Evolutionary conservation across 208 protist species (phyloP).

Genomic region (Leishmania arabica): DNA sequence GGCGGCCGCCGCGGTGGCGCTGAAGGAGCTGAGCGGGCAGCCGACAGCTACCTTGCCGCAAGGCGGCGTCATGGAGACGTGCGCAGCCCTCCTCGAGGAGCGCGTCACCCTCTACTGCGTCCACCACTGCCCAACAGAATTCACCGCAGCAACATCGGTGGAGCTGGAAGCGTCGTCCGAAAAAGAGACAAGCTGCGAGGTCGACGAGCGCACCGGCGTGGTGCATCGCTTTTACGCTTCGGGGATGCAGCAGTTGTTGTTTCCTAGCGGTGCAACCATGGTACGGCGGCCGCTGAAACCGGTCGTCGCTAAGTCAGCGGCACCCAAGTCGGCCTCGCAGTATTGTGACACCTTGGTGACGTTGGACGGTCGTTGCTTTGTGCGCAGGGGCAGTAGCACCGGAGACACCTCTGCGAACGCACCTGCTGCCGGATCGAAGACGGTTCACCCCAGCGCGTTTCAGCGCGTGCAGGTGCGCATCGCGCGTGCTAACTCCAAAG

Average conservation of each 20-base stretch:
- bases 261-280: conserved; percentile 67
- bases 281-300: conserved; percentile 39
- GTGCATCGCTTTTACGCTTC: conserved; percentile 74
- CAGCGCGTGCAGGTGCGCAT: conserved; percentile 12
- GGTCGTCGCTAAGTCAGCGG: neutral
- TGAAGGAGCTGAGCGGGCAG: conserved; percentile 19
- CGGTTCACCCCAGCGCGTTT: conserved; percentile 1
- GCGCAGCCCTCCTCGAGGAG: conserved; percentile 19
- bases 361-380: conserved; percentile 45
- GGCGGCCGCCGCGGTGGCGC: conserved; percentile 1
- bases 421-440: neutral
- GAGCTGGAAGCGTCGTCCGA: conserved; percentile 47
- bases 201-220: conserved; percentile 50
- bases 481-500: neutral
- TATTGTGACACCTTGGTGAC: conserved; percentile 57
- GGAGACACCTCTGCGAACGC: neutral
- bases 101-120: conserved; percentile 38
- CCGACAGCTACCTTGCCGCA: conserved; percentile 1
- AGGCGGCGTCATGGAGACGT: conserved; percentile 17
- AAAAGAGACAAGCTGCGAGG: conserved; percentile 53
- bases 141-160: neutral
- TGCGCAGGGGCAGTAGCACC: conserved; percentile 21
- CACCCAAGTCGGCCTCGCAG: neutral
- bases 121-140: conserved; percentile 32
- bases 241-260: conserved; percentile 60